Conservation (phyloP, 2,329 filamentous ascomycete species). For the Monilinia polystroma region DNA sequence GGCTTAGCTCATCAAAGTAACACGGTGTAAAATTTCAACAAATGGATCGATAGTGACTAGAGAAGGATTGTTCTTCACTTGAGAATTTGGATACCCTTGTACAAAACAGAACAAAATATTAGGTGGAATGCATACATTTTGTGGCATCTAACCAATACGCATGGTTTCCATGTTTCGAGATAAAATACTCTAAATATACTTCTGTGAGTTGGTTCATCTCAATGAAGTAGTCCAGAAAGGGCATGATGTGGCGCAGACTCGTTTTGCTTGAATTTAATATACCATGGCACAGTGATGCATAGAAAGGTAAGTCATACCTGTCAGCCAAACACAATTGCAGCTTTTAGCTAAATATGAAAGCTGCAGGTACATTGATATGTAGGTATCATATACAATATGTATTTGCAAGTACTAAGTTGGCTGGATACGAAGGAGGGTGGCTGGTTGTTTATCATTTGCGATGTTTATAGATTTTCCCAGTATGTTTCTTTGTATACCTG, state of each 20-base stretch:
- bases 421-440: not conserved
- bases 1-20: slow-evolving; percentile 8
- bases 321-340: not conserved
- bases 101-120: not conserved
- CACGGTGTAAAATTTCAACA: not conserved
- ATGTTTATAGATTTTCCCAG: not conserved
- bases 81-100: not conserved
- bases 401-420: not conserved
- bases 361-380: slow-evolving; percentile 1
- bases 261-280: not conserved
- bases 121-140: not conserved
- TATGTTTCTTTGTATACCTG: not conserved
- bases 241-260: slow-evolving; percentile 11
- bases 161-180: not conserved
- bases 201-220: not conserved
- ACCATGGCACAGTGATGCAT: not conserved
- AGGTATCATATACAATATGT: not conserved
- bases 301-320: not conserved
- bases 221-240: slow-evolving; percentile 3
- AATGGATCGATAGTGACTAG: not conserved
- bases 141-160: not conserved
- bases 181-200: slow-evolving; percentile 8
- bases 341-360: slow-evolving; percentile 8
- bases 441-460: not conserved
- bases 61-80: not conserved